These are phyloP conservation scores for Colletotrichum sp. DNA, from an alignment of 2,329 filamentous ascomycete species.

Conservation along the genomic window DNA sequence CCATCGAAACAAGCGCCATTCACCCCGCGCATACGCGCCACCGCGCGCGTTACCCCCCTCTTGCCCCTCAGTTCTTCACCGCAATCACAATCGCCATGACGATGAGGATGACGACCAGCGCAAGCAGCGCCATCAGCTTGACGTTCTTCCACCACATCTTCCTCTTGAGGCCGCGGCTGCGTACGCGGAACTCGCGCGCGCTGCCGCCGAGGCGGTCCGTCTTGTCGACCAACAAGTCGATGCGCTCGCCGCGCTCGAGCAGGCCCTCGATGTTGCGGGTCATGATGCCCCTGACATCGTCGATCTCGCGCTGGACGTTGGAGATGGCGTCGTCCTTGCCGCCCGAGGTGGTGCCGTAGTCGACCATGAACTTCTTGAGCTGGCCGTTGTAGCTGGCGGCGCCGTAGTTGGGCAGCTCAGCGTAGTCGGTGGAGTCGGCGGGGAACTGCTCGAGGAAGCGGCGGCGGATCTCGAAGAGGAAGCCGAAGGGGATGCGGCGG, in stretches of 20 bases:
- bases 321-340: constrained; percentile 81
- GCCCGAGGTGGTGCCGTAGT: constrained; percentile 80
- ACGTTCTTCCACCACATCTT: constrained; percentile 99
- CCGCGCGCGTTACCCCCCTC: not conserved
- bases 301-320: constrained; percentile 88
- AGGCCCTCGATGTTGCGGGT: constrained; percentile 92
- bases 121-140: constrained; percentile 85
- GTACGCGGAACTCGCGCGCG: constrained; percentile 87
- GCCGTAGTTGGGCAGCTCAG: constrained; percentile 84
- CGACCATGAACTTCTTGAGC: constrained; percentile 79
- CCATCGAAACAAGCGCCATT: not conserved
- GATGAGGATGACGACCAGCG: constrained; percentile 69
- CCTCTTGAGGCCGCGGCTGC: constrained; percentile 84
- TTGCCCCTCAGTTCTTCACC: constrained; percentile 46
- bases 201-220: constrained; percentile 89
- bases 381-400: constrained; percentile 85
- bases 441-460: constrained; percentile 80
- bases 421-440: constrained; percentile 71
- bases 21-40: not conserved
- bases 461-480: constrained; percentile 87
- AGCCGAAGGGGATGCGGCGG: constrained; percentile 90
- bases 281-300: constrained; percentile 92
- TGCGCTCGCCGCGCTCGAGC: constrained; percentile 87
- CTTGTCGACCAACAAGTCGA: constrained; percentile 95
- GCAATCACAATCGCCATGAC: constrained; percentile 60